Percentiles rank a stretch among this genome's conserved stretches.
phyloP scores from a whole-genome alignment of 2,329 filamentous ascomycete genomes.

The Fusarium sp. region DNA sequence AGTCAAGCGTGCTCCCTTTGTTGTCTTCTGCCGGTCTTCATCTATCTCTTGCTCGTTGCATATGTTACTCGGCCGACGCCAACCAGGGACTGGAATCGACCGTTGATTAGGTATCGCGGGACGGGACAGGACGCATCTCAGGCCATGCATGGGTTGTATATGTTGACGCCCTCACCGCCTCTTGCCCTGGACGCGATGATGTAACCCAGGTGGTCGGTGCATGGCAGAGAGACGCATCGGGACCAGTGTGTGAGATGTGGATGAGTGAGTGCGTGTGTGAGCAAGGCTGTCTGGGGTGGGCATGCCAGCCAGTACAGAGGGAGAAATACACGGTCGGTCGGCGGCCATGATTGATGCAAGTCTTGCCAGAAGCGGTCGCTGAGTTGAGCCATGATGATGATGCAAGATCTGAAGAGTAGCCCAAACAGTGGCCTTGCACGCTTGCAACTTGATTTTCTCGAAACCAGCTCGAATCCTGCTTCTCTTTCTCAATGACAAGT shows the following conservation, averaged over 20 bases:
- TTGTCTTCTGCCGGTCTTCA: slow-evolving; percentile 13
- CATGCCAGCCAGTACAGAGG: slow-evolving; percentile 1
- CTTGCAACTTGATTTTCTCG: neutral
- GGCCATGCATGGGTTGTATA: slow-evolving; percentile 30
- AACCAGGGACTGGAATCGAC: slow-evolving; percentile 20
- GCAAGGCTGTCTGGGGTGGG: slow-evolving; percentile 22
- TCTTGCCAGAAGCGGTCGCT: neutral
- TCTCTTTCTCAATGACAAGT: neutral
- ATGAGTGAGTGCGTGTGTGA: slow-evolving; percentile 6
- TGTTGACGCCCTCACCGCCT: slow-evolving; percentile 43
- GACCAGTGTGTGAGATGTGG: slow-evolving; percentile 37
- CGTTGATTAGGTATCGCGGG: slow-evolving; percentile 28
- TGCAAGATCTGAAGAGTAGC: slow-evolving; percentile 8
- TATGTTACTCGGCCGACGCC: slow-evolving; percentile 44
- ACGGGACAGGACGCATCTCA: slow-evolving; percentile 37
- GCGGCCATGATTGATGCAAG: neutral
- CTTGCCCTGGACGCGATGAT: slow-evolving; percentile 42
- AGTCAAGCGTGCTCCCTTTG: neutral
- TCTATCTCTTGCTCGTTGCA: slow-evolving; percentile 20
- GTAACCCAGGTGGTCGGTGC: slow-evolving; percentile 42
- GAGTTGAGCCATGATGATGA: slow-evolving; percentile 25
- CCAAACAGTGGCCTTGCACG: neutral
- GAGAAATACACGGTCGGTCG: slow-evolving; percentile 33
- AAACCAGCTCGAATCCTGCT: neutral
- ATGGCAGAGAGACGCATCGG: slow-evolving; percentile 31